Evolutionary conservation across 2,329 filamentous ascomycete genomes (phyloP), one percentile per base, ranked within the genome.

Genomic region (Albophoma yamanashiensis): DNA sequence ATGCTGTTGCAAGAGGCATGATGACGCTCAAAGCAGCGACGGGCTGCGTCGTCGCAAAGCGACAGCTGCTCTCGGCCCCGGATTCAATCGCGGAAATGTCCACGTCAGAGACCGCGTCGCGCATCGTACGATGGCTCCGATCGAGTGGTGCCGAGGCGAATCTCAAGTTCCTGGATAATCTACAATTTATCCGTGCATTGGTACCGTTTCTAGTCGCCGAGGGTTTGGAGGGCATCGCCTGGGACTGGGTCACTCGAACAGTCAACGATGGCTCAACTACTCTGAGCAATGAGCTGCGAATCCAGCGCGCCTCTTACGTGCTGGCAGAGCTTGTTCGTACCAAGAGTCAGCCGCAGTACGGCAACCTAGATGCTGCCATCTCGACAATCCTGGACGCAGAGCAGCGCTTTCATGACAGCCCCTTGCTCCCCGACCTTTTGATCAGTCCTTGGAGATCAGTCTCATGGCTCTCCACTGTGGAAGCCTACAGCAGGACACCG

Each of bases 1-100:
- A 77, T 60, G 83, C 82, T 22, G 81, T 82, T 2, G 75, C 79
- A 15, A 77, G 75, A 66, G 82, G 82, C 43, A 74, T 85, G 64
- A 84, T 86, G 82, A 84, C 76, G 4, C 67, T 77, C 1, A 73
- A 74, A 45, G 76, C 80, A 1, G 83, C 83, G 0, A 77, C 77
- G 1, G 83, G 83, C 15, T 84, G 82, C 61, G 73, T 86, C 58
- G 70, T 76, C 38, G 75, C 78, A 20, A 78, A 83, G 64, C 70
- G 71, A 39, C 73, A 75, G 45, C 74, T 78, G 25, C 71, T 80
- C 66, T 47, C 64, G 66, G 62, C 12, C 14, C 31, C 52, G 20
- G 64, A 67, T 27, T 52, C 65, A 14, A 58, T 64, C 53, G 38
- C 65, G 9, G 70, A 70, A 7, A 72, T 81, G 64, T 69, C 71